Evolutionary conservation across 2,329 filamentous ascomycete species (phyloP), one percentile per base, ranked within the genome.

Genomic region (Escovopsis weberi): DNA sequence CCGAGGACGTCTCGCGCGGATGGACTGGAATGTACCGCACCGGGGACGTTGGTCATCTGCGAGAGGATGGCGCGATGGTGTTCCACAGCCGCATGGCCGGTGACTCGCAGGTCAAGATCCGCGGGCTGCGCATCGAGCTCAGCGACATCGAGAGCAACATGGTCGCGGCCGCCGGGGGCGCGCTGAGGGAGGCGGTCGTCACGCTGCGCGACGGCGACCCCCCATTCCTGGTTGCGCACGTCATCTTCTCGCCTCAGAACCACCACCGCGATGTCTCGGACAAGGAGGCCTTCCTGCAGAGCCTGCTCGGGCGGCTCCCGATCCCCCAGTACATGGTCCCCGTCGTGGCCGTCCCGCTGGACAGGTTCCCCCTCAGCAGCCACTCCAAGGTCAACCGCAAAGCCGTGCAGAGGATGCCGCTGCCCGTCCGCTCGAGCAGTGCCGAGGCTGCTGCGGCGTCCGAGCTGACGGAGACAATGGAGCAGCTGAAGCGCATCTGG

Each of bases 111-210:
- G 49, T 69, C 46, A 71, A 70, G 49, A 51, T 71, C 3, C 55
- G 58, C 1, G 66, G 65, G 0, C 38, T 63, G 6, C 56, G 65
- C 1, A 61, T 71, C 23, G 69, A 74, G 7, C 52, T 74, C 0
- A 46, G 51, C 2, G 70, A 73, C 2, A 43, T 60, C 2, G 55
- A 54, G 35, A 43, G 40, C 12, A 47, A 43, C 4, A 49, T 59
- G 3, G 10, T 56, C 26, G 18, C 44, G 18, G 39, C 47, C 3
- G 41, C 45, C 1, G 12, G 46, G 1, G 52, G 46, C 0, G 32
- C 26, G 2, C 18, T 36, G 11, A 15, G n/a, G 34, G n/a, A 36
- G 12, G 34, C 34, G 18, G 34, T 36, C 7, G 34, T 36, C 6
- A 36, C 34, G 34, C 34, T 36, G 11, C 34, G 34, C 12, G 34